These are phyloP conservation scores for Pythium graminicola DNA, from an alignment of 352 stramenopile species.

Conservation along the genomic window DNA sequence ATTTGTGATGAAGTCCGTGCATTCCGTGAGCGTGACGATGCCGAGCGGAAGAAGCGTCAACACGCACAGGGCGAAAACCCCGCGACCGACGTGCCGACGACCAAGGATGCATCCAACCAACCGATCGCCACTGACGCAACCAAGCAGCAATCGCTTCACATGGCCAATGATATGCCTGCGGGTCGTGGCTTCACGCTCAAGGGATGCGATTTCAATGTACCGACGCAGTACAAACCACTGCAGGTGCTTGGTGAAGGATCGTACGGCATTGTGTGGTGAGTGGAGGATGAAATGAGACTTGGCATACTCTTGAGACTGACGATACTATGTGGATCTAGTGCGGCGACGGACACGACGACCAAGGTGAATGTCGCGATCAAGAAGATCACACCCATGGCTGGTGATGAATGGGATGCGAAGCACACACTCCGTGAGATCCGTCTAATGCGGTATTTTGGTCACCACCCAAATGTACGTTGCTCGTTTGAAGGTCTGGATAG, in stretches of 20 bases:
- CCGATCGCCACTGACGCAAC: not conserved
- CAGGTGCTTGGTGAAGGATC: conserved; percentile 88
- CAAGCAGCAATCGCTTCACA: conserved; percentile 4
- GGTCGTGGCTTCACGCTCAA: conserved; percentile 77
- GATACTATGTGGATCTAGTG: conserved; percentile 23
- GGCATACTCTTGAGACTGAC: too few species aligned
- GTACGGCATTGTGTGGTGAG: conserved; percentile 88
- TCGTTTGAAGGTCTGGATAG: not conserved
- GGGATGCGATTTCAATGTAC: conserved; percentile 81
- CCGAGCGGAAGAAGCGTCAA: conserved; percentile 28
- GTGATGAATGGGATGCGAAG: conserved; percentile 87
- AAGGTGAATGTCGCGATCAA: conserved; percentile 89
- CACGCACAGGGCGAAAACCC: conserved; percentile 1
- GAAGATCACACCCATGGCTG: conserved; percentile 90
- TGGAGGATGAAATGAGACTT: too few species aligned
- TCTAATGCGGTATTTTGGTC: conserved; percentile 85
- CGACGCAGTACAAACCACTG: conserved; percentile 65
- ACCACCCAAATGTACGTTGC: conserved; percentile 77
- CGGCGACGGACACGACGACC: conserved; percentile 62
- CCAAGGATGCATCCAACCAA: conserved; percentile 1
- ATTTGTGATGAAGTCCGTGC: conserved; percentile 74
- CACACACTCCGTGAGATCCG: conserved; percentile 89
- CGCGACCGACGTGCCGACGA: not conserved
- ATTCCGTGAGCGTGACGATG: conserved; percentile 37
- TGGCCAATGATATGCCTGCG: conserved; percentile 51